phyloP scores from a whole-genome alignment of 257 asterid genomes.

The Nicotiana attenuata region DNA sequence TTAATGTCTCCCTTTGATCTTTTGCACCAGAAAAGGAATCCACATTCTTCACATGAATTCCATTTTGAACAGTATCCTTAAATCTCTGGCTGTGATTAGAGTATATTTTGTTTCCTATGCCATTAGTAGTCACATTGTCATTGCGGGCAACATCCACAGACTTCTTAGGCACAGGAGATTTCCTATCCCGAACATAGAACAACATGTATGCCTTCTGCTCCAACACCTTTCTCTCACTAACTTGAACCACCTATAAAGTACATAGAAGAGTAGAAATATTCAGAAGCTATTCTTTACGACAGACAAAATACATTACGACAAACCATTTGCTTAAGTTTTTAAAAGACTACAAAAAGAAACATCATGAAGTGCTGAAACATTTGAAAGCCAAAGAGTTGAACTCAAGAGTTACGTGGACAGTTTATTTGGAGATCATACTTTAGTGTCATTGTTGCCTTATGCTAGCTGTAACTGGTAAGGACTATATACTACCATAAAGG shows the following conservation, averaged over 20 bases:
- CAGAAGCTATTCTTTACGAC: background rate
- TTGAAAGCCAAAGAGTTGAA: background rate
- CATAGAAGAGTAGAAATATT: background rate
- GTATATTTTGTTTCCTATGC: conserved; percentile 34
- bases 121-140: conserved; percentile 37
- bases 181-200: conserved; percentile 81
- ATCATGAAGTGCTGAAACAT: background rate
- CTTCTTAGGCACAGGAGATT: conserved; percentile 35
- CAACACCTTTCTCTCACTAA: conserved; percentile 69
- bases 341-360: background rate
- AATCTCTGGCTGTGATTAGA: conserved; percentile 32
- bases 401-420: background rate
- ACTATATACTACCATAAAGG: background rate
- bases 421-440: background rate
- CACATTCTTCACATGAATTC: conserved; percentile 26
- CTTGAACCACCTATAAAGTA: conserved; percentile 72
- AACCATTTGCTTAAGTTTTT: background rate
- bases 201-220: conserved; percentile 96
- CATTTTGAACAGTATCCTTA: conserved; percentile 34
- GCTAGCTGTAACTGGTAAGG: background rate
- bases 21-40: conserved; percentile 26
- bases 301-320: background rate
- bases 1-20: conserved; percentile 25
- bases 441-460: background rate
- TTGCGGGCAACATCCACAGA: conserved; percentile 34